Evolutionary conservation across 805 yeast genomes (phyloP).

Genomic region (Crinitomyces ghanaensis): DNA sequence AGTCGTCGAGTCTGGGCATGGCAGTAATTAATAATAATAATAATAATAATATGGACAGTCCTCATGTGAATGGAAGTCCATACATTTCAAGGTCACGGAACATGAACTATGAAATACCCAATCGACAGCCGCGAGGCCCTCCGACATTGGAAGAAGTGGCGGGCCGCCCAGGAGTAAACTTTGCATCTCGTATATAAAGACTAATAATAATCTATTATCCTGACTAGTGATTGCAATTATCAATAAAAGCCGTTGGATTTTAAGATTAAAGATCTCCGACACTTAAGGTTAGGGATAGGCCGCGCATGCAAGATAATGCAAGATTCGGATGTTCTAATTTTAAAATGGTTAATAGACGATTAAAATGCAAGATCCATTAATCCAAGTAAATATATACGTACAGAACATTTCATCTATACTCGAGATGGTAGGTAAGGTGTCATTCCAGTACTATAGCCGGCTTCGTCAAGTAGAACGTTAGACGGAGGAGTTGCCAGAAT

Average conservation of each 20-base stretch:
- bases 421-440: conserved; percentile 18
- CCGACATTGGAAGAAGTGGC: conserved; percentile 24
- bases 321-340: no score
- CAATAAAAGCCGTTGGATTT: no score
- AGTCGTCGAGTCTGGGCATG: conserved; percentile 20
- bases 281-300: no score
- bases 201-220: no score
- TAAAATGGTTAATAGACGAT: no score
- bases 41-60: neutral
- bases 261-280: no score
- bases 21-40: conserved; percentile 7
- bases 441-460: conserved; percentile 18
- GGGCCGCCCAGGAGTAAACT: conserved; percentile 15
- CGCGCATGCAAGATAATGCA: no score
- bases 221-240: no score
- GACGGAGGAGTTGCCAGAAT: conserved; percentile 18
- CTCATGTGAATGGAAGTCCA: conserved; percentile 1
- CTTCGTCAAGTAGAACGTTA: conserved; percentile 14
- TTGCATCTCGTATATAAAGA: conserved; percentile 7
- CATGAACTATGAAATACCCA: conserved; percentile 17
- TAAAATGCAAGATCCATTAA: no score
- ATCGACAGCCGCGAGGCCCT: conserved; percentile 26
- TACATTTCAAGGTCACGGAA: conserved; percentile 2
- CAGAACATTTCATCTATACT: no score
- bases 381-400: no score